These are phyloP conservation scores for Dioscorea dumetorum DNA, from an alignment of 106 monocot genomes.

Conservation along the genomic window DNA sequence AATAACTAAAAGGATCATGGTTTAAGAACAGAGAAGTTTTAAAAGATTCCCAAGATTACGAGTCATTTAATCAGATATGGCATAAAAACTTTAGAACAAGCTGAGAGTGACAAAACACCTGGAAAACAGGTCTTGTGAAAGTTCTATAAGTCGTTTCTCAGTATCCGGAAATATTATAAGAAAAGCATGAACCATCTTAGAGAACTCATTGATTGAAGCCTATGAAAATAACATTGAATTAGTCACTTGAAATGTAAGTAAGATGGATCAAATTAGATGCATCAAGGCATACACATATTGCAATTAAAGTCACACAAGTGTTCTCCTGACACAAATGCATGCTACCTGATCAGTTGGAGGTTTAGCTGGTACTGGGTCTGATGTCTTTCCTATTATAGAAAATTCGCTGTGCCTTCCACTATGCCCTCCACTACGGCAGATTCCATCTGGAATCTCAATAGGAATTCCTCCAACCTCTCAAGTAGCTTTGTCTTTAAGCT, in stretches of 20 bases:
- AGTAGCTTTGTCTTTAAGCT: slow-evolving; percentile 58
- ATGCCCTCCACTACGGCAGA: slow-evolving; percentile 18
- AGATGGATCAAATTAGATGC: not conserved
- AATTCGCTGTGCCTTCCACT: slow-evolving; percentile 3
- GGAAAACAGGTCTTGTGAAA: slow-evolving; percentile 72
- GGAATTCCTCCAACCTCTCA: slow-evolving; percentile 66
- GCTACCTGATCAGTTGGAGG: not conserved
- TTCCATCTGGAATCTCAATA: slow-evolving; percentile 45
- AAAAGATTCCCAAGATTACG: not conserved
- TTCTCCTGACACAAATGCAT: not conserved
- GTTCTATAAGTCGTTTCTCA: slow-evolving; percentile 69
- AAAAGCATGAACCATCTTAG: slow-evolving; percentile 78
- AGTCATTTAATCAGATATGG: not conserved
- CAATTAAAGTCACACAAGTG: not conserved
- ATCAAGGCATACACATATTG: not conserved
- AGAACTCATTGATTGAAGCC: slow-evolving; percentile 75
- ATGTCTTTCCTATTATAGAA: slow-evolving; percentile 7
- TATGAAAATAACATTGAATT: slow-evolving; percentile 3
- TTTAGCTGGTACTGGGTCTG: slow-evolving; percentile 8
- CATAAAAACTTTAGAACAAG: not conserved
- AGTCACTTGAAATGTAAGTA: too few species aligned
- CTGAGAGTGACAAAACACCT: slow-evolving; percentile 25
- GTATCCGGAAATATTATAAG: slow-evolving; percentile 98
- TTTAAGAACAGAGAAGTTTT: not conserved
- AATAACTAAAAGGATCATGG: slow-evolving; percentile 4